Percentiles rank a stretch among this genome's conserved stretches.
Evolutionary conservation across 352 stramenopile genomes (phyloP).

Genomic region (Globisporangium heterothallicum): DNA sequence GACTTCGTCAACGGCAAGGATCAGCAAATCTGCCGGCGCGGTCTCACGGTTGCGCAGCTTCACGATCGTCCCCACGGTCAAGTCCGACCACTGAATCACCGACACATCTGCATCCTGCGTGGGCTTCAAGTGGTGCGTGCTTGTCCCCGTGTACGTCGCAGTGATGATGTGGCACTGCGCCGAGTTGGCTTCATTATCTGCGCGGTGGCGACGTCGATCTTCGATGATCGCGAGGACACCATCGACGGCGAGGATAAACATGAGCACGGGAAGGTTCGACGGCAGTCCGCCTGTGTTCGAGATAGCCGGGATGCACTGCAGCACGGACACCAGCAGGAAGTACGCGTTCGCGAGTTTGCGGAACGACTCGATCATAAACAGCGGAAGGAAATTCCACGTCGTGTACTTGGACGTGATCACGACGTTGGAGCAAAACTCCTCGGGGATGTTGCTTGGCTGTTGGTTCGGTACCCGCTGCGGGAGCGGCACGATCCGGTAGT

Average conservation of each 20-base stretch:
- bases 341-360: conserved; percentile 89
- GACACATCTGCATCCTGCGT: conserved; percentile 36
- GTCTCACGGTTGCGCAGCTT: conserved; percentile 76
- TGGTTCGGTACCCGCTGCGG: conserved; percentile 25
- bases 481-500: conserved; percentile 54
- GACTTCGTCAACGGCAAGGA: conserved; percentile 71
- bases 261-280: conserved; percentile 76
- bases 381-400: conserved; percentile 82
- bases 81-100: conserved; percentile 59
- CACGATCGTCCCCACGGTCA: conserved; percentile 82
- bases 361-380: conserved; percentile 86
- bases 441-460: conserved; percentile 7
- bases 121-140: conserved; percentile 23
- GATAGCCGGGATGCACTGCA: conserved; percentile 78
- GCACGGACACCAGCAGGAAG: conserved; percentile 87
- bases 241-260: conserved; percentile 88
- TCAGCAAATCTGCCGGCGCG: conserved; percentile 78
- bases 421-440: conserved; percentile 72
- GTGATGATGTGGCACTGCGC: conserved; percentile 53
- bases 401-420: conserved; percentile 92
- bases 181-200: conserved; percentile 84
- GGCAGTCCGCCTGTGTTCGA: conserved; percentile 80
- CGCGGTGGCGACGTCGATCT: conserved; percentile 66
- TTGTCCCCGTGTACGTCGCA: conserved; percentile 37
- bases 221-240: conserved; percentile 83